These are phyloP conservation scores for Albugo laibachii DNA, from an alignment of 352 stramenopile genomes.

Conservation along the genomic window DNA sequence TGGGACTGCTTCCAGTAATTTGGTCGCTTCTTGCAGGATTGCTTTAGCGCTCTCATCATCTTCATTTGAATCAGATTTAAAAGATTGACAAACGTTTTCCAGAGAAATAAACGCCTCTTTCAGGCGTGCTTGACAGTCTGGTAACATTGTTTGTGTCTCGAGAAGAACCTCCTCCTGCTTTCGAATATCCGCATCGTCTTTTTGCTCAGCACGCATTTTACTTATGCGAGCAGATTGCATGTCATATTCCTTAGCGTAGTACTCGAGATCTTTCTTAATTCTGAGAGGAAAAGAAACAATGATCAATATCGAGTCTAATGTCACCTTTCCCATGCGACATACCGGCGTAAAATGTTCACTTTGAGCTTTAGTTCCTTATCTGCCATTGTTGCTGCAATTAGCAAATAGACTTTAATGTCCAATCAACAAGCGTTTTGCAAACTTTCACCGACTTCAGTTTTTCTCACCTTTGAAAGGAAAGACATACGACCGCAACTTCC, in stretches of 20 bases:
- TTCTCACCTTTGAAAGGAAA: too few relatives aligned
- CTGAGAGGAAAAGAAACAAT: constrained; percentile 7
- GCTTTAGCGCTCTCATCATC: constrained; percentile 9
- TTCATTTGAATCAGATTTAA: constrained; percentile 18
- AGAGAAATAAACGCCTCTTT: constrained; percentile 14
- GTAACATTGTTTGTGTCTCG: constrained; percentile 65
- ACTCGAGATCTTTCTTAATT: constrained; percentile 69
- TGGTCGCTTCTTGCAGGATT: constrained; percentile 20
- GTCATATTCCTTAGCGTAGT: constrained; percentile 53
- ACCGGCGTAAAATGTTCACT: constrained; percentile 52
- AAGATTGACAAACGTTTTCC: constrained; percentile 29
- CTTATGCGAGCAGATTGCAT: constrained; percentile 36
- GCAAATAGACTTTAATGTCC: too few relatives aligned
- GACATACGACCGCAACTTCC: too few relatives aligned
- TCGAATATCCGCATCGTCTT: constrained; percentile 53
- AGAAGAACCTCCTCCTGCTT: constrained; percentile 68
- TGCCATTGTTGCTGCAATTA: constrained; percentile 15
- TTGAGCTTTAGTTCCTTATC: constrained; percentile 71
- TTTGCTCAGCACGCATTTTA: constrained; percentile 27
- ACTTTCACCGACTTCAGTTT: too few relatives aligned
- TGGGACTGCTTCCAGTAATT: constrained; percentile 22
- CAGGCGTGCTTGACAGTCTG: constrained; percentile 50
- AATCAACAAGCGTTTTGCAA: too few relatives aligned
- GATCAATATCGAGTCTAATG: neutral
- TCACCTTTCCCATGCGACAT: neutral